Percentiles rank a stretch among this genome's conserved stretches.
Evolutionary conservation across 2,329 filamentous ascomycete species (phyloP).

Genomic region (Alternaria arborescens): DNA sequence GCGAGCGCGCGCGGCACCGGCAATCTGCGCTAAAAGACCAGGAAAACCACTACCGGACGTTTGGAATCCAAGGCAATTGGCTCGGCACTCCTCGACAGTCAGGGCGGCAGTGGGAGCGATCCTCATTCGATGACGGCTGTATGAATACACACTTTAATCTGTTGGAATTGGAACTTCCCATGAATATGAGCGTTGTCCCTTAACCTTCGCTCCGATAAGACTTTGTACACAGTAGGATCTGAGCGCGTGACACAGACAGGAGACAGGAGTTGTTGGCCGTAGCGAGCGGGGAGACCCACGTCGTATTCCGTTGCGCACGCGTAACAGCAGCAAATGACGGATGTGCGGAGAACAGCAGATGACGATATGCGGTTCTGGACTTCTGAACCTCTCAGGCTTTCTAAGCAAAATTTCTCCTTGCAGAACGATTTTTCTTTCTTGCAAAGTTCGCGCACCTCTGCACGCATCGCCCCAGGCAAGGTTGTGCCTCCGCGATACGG

Average conservation of each 20-base stretch:
- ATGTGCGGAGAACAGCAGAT: not conserved
- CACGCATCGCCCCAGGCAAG: not conserved
- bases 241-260: not conserved
- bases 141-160: not conserved
- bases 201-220: not conserved
- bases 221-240: not conserved
- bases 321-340: not conserved
- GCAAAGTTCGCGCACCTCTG: not conserved
- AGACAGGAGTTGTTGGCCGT: not conserved
- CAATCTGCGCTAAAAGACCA: constrained; percentile 2
- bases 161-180: not conserved
- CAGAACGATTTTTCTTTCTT: not conserved
- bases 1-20: constrained; percentile 17
- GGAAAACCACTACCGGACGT: not conserved
- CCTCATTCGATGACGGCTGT: not conserved
- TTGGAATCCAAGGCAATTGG: constrained; percentile 2
- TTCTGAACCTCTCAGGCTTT: not conserved
- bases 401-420: not conserved
- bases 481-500: not conserved
- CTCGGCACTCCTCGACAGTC: not conserved
- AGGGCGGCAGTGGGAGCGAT: not conserved
- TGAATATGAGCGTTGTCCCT: not conserved
- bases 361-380: not conserved
- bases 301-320: not conserved
- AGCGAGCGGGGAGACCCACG: not conserved